Evolutionary conservation across 352 stramenopile genomes (phyloP), one percentile per base, ranked within the genome.

Genomic region (Phytophthora tentaculata): DNA sequence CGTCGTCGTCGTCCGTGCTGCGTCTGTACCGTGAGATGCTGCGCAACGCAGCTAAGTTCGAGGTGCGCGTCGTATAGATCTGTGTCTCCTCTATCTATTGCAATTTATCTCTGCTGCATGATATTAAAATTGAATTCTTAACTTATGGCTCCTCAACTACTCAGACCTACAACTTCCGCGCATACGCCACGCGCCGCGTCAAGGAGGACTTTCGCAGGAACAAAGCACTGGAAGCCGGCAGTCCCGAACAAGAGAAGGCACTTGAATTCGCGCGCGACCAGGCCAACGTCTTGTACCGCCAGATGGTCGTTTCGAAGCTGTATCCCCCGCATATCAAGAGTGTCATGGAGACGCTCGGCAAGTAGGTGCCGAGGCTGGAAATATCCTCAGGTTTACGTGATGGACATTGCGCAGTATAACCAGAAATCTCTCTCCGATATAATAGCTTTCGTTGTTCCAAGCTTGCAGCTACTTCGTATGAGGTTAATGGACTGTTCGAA

Each of bases 161-260:
- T 32, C 47, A 93, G 85, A 81, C 73, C 56, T 91, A 93, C 74
- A 93, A 90, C 76, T 91, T 83, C 76, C 81, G 85, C 53, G 75
- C 73, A 57, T 93, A 93, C 69, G 78, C 81, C 26, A 57, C 75
- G 39, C 81, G 83, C 39, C 85, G 85, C 62, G 70, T 93, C 54
- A 85, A 84, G 60, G 80, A 90, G 48, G 83, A 91, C n/a, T 93
- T 93, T 62, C 85, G 69, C 68, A 86, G 85, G 75, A 81, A 91
- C 66, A 84, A 81, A 64, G 47, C 58, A 13, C 71, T 93, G 3
- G 24, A 74, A 28, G 23, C 55, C 4, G 84, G 73, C 41, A 86
- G 80, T 41, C 48, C 64, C 1, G 85, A 90, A 53, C 83, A 89
- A 62, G 37, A 90, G 62, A 50, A 83, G 64, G 77, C 76, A 32